Percentiles rank a stretch among this genome's conserved stretches.
phyloP scores from a whole-genome alignment of 2,329 filamentous ascomycete genomes.

The Biscogniauxia marginata region DNA sequence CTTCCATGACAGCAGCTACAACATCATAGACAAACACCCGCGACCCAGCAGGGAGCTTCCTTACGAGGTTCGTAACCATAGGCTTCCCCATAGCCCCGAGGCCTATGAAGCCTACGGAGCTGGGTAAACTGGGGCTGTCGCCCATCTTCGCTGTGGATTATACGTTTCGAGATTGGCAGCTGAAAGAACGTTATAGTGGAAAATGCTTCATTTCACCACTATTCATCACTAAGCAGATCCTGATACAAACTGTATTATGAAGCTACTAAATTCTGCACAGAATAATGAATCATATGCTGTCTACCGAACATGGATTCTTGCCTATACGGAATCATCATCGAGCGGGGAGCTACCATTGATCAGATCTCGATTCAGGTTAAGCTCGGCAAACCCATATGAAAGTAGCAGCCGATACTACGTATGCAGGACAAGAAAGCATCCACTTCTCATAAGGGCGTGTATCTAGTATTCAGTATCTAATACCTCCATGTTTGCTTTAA shows the following conservation, averaged over 20 bases:
- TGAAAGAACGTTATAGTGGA: not conserved
- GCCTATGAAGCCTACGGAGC: conserved; percentile 44
- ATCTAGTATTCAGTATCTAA: not conserved
- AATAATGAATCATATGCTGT: not conserved
- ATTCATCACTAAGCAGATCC: not conserved
- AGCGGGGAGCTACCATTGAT: not conserved
- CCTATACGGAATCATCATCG: not conserved
- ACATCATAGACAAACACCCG: conserved; percentile 50
- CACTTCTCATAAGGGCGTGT: not conserved
- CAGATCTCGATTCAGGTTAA: not conserved
- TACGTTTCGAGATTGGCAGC: not conserved
- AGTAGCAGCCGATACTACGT: not conserved
- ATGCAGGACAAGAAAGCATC: not conserved
- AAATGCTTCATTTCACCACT: not conserved
- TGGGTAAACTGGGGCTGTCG: not conserved
- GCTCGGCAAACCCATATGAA: not conserved
- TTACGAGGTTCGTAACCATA: conserved; percentile 50
- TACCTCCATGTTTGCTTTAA: not conserved
- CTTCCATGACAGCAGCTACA: conserved; percentile 39
- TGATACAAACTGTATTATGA: not conserved
- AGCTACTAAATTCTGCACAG: not conserved
- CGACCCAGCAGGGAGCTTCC: conserved; percentile 42
- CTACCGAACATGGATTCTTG: not conserved
- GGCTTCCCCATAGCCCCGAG: conserved; percentile 55
- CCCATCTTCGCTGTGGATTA: not conserved